Percentiles rank a stretch among this genome's conserved stretches.
Conservation (phyloP, 768 basidiomycete species). For the Boletus subcaerulescens region DNA sequence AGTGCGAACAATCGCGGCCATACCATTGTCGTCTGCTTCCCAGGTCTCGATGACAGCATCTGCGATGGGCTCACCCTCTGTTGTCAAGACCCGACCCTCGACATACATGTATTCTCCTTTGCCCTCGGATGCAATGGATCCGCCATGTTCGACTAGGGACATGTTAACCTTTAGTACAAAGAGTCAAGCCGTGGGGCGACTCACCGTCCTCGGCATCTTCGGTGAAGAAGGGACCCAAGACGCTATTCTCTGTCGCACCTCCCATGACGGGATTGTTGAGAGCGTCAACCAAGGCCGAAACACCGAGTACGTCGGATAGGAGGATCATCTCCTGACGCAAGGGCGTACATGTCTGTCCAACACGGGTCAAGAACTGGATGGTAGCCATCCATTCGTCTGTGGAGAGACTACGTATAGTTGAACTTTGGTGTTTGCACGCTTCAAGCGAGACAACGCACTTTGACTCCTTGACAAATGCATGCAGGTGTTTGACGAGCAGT, state of each 20-base stretch:
- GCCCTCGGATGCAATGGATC: constrained; percentile 81
- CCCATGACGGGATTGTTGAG: constrained; percentile 65
- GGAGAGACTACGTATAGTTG: constrained; percentile 48
- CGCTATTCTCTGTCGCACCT: constrained; percentile 68
- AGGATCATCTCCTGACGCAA: constrained; percentile 80
- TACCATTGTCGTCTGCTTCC: constrained; percentile 69
- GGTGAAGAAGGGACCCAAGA: constrained; percentile 82
- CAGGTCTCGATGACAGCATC: constrained; percentile 76
- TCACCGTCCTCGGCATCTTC: constrained; percentile 71
- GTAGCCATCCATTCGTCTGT: constrained; percentile 85
- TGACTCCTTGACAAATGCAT: constrained; percentile 72
- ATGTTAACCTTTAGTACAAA: background rate
- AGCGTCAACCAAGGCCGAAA: constrained; percentile 73
- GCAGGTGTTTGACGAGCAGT: constrained; percentile 62
- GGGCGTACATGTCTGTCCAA: constrained; percentile 70
- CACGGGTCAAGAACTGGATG: constrained; percentile 73
- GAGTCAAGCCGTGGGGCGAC: constrained; percentile 14
- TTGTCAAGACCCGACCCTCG: constrained; percentile 60
- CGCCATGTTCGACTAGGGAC: constrained; percentile 58
- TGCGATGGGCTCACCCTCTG: constrained; percentile 61
- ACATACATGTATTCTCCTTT: constrained; percentile 85
- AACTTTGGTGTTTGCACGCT: background rate
- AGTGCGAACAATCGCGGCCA: constrained; percentile 28
- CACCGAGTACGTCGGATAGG: constrained; percentile 78
- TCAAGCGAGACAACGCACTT: constrained; percentile 34